Evolutionary conservation across 2,329 filamentous ascomycete species (phyloP).

Genomic region (Fusarium sp.): DNA sequence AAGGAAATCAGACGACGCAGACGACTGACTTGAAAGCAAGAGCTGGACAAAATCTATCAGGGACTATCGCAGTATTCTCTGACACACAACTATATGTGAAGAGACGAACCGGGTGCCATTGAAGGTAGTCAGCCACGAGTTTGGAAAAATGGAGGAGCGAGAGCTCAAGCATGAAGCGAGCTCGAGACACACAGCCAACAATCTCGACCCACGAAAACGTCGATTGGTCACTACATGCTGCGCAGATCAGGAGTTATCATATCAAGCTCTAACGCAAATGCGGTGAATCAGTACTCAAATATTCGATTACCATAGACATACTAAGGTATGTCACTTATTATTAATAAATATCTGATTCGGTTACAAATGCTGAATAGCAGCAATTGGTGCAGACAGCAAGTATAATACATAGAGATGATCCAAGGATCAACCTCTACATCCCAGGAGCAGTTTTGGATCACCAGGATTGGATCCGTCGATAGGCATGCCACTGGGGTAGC

Average conservation of each 20-base stretch:
- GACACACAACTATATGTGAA: not conserved
- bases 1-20: conserved; percentile 37
- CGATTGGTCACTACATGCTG: not conserved
- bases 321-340: not conserved
- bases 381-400: not conserved
- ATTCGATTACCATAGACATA: not conserved
- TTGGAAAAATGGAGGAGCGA: not conserved
- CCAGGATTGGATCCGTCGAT: not conserved
- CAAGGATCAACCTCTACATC: not conserved
- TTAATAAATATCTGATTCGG: not conserved
- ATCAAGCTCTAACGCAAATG: not conserved
- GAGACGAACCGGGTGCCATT: not conserved
- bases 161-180: not conserved
- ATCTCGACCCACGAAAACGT: not conserved
- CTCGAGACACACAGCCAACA: not conserved
- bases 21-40: conserved; percentile 8
- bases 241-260: not conserved
- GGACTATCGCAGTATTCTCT: not conserved
- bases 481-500: not conserved
- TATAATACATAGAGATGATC: not conserved
- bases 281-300: not conserved
- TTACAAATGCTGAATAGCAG: not conserved
- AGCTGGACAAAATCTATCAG: not conserved
- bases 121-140: not conserved
- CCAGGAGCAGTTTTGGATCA: not conserved